Conservation (phyloP, 2,329 filamentous ascomycete genomes). For the Byssochlamys sp. region DNA sequence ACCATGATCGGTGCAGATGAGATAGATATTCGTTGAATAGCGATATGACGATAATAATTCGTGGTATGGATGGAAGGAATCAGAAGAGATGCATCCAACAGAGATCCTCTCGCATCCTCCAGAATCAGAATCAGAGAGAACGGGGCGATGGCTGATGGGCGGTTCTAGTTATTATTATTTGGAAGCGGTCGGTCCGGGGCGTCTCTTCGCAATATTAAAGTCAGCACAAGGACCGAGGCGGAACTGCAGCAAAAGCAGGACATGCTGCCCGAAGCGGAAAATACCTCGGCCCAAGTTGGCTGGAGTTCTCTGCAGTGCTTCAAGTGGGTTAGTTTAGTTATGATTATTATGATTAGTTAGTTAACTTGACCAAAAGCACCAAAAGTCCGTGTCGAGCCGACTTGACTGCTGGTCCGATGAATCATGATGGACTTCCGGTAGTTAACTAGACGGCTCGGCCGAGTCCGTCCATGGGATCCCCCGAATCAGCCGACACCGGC, state of each 20-base stretch:
- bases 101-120: background rate
- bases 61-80: background rate
- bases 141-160: background rate
- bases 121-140: background rate
- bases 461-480: background rate
- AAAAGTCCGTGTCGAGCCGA: too few species aligned
- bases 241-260: background rate
- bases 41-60: too few species aligned
- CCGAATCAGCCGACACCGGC: background rate
- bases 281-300: background rate
- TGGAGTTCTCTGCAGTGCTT: too few species aligned
- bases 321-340: too few species aligned
- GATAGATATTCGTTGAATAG: too few species aligned
- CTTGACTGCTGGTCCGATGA: too few species aligned
- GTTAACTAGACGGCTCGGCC: background rate
- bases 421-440: too few species aligned
- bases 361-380: too few species aligned
- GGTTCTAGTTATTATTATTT: background rate
- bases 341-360: too few species aligned
- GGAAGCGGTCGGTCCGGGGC: background rate
- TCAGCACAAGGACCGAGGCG: background rate
- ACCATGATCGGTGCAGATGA: constrained; percentile 18
- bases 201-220: background rate
- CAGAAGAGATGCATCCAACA: background rate
- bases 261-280: background rate